Conservation (phyloP, 306 rosid species). For the Medicago arabica region DNA sequence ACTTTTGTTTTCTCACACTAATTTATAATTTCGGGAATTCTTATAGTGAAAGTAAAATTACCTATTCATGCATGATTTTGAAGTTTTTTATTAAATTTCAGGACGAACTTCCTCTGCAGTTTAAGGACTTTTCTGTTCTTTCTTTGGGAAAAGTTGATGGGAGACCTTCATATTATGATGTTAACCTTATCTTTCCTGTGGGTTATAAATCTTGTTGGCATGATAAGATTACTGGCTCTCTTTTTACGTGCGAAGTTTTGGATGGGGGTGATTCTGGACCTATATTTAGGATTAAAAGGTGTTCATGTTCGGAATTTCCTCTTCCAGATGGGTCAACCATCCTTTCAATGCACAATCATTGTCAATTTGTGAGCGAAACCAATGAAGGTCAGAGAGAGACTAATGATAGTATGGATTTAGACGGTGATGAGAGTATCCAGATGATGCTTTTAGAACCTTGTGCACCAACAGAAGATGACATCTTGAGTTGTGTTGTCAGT, state of each 20-base stretch:
- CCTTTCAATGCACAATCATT: conserved; percentile 53
- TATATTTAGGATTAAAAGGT: conserved; percentile 74
- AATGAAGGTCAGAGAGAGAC: conserved; percentile 51
- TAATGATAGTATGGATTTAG: conserved; percentile 46
- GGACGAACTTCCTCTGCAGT: conserved; percentile 91
- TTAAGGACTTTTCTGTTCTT: conserved; percentile 87
- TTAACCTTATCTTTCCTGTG: conserved; percentile 66
- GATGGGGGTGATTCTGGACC: conserved; percentile 97
- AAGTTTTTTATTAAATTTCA: conserved; percentile 52
- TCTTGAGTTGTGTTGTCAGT: conserved; percentile 66
- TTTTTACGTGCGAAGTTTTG: conserved; percentile 76
- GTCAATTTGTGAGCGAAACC: conserved; percentile 48
- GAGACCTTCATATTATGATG: conserved; percentile 77
- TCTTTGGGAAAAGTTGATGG: conserved; percentile 84
- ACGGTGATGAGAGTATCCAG: conserved; percentile 61
- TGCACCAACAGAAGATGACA: conserved; percentile 72
- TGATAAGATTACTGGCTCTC: conserved; percentile 87
- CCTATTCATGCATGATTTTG: conserved; percentile 47
- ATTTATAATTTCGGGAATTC: conserved; percentile 5
- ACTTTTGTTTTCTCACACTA: background rate
- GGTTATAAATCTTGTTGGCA: conserved; percentile 96
- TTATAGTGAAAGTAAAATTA: conserved; percentile 36
- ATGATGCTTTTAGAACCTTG: conserved; percentile 72
- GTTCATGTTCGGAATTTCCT: conserved; percentile 67
- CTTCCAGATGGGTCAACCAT: conserved; percentile 71